phyloP scores from a whole-genome alignment of 2,329 filamentous ascomycete genomes.

The Colletotrichum zoysiae region DNA sequence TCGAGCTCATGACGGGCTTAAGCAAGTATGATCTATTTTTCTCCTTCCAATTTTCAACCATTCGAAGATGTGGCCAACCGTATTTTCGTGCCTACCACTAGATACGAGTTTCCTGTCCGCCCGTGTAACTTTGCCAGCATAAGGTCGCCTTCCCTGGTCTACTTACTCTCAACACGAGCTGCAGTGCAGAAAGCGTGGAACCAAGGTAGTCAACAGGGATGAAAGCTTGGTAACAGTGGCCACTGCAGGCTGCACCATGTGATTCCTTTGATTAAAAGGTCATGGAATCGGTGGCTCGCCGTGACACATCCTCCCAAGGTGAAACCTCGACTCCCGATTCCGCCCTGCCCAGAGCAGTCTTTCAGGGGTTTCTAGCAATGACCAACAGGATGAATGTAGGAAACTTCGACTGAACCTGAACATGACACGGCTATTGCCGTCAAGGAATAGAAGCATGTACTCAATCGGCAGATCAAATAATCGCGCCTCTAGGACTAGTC shows the following conservation, averaged over 20 bases:
- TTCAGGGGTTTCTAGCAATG: neutral
- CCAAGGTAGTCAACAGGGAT: conserved; percentile 1
- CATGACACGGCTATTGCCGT: neutral
- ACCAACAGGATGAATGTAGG: neutral
- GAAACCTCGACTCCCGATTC: neutral
- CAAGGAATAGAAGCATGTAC: neutral
- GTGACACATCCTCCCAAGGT: conserved; percentile 2
- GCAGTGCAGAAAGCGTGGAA: conserved; percentile 8
- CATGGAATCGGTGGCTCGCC: neutral
- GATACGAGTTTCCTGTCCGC: conserved; percentile 11
- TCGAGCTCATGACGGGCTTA: neutral
- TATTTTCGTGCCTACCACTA: neutral
- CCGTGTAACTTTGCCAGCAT: neutral
- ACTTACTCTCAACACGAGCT: conserved; percentile 23
- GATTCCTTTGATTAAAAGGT: neutral
- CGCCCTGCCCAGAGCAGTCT: neutral
- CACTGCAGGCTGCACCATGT: conserved; percentile 18
- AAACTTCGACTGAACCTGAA: neutral
- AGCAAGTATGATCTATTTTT: neutral
- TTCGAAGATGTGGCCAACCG: neutral
- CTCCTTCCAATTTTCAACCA: too few relatives aligned
- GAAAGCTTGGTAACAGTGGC: neutral
- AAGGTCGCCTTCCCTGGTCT: conserved; percentile 1
- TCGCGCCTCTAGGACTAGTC: neutral
- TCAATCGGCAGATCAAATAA: neutral